phyloP scores from a whole-genome alignment of 2,329 filamentous ascomycete species.

The Bipolaris cookei region DNA sequence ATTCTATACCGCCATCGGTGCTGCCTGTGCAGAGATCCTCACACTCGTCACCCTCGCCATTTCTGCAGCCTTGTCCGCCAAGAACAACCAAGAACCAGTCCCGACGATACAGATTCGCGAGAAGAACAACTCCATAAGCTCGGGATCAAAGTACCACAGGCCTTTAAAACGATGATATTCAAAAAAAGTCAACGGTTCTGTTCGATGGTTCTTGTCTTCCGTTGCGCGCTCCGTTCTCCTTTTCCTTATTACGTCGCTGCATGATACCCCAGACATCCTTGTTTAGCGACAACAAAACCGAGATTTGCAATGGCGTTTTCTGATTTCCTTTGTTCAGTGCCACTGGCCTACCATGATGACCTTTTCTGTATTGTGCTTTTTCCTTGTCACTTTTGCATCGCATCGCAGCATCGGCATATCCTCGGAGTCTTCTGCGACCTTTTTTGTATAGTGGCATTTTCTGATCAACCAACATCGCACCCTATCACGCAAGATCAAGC shows the following conservation, averaged over 20 bases:
- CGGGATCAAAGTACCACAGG: conserved; percentile 26
- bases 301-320: conserved; percentile 14
- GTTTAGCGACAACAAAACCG: conserved; percentile 20
- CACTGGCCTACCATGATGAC: conserved; percentile 1
- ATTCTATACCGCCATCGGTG: conserved; percentile 47
- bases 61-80: conserved; percentile 37
- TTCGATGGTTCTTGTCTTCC: conserved; percentile 2
- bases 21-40: conserved; percentile 39
- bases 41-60: conserved; percentile 44
- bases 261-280: conserved; percentile 36
- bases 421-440: conserved; percentile 4
- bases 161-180: conserved; percentile 22
- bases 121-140: conserved; percentile 35
- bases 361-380: neutral
- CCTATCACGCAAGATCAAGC: conserved; percentile 1
- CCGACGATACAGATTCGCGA: conserved; percentile 36
- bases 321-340: conserved; percentile 2
- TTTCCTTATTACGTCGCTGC: conserved; percentile 25
- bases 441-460: conserved; percentile 9
- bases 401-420: conserved; percentile 11
- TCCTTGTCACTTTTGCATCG: conserved; percentile 7
- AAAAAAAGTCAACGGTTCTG: conserved; percentile 4
- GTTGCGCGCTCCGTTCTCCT: neutral
- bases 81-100: conserved; percentile 28
- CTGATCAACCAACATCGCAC: neutral